A percentile compares a stretch with the other conserved stretches of the same genome.
These are phyloP conservation scores for Astrothelium macrocarpum DNA, from an alignment of 495 filamentous ascomycete genomes.

Conservation along the genomic window DNA sequence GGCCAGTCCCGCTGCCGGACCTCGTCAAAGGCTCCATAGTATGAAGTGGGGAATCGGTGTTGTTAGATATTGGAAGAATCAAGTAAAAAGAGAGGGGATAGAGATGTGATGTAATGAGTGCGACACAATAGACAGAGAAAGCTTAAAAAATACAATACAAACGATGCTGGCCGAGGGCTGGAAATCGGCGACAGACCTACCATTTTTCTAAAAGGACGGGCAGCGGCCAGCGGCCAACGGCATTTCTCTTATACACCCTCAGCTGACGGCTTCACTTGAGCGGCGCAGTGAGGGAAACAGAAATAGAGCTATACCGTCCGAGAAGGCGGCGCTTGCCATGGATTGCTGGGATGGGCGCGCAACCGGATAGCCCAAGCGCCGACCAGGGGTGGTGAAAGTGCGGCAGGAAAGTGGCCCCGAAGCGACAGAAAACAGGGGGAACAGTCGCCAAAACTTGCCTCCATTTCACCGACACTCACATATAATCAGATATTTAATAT, in stretches of 20 bases:
- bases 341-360: neutral
- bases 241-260: neutral
- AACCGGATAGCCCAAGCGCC: neutral
- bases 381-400: neutral
- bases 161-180: neutral
- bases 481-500: too few relatives aligned
- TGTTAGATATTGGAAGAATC: neutral
- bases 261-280: neutral
- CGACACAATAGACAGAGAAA: neutral
- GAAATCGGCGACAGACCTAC: neutral
- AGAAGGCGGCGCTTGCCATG: neutral
- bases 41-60: neutral
- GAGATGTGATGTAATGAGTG: neutral
- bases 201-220: neutral
- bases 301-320: neutral
- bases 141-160: neutral
- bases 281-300: neutral
- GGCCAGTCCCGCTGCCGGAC: neutral
- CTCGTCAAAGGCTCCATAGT: neutral
- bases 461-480: too few relatives aligned
- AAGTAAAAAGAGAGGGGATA: neutral
- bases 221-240: neutral
- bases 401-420: neutral
- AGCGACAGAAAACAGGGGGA: neutral
- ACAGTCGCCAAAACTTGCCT: too few relatives aligned